phyloP scores from a whole-genome alignment of 192 early-diverging fungal genomes.

The Backusella psychrophila region DNA sequence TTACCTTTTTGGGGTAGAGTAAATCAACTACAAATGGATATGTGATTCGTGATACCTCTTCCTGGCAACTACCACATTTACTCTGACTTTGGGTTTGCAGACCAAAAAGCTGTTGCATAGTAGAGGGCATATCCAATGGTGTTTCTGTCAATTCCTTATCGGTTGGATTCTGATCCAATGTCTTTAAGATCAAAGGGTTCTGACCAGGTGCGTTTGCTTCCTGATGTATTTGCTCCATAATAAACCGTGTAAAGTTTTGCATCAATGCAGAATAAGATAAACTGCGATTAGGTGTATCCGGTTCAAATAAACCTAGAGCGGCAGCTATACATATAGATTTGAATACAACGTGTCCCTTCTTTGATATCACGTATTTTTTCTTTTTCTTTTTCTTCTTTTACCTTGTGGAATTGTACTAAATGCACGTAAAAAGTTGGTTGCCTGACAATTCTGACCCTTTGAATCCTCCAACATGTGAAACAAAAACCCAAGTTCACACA shows the following conservation, averaged over 20 bases:
- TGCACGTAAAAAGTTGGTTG: slow-evolving; percentile 84
- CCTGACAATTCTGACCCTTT: slow-evolving; percentile 93
- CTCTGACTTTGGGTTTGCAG: slow-evolving; percentile 58
- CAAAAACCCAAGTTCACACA: slow-evolving; percentile 91
- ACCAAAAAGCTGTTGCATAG: slow-evolving; percentile 69
- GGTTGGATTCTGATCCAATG: neutral
- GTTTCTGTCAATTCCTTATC: slow-evolving; percentile 4
- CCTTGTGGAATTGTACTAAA: slow-evolving; percentile 85
- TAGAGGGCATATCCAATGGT: slow-evolving; percentile 37
- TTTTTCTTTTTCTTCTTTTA: slow-evolving; percentile 17
- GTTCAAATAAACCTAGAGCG: slow-evolving; percentile 87
- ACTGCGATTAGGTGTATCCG: slow-evolving; percentile 61
- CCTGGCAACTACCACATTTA: slow-evolving; percentile 68
- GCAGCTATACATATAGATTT: slow-evolving; percentile 45
- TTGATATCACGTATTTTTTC: neutral
- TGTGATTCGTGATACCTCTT: slow-evolving; percentile 56
- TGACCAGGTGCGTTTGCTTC: slow-evolving; percentile 54
- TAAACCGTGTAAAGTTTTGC: slow-evolving; percentile 87
- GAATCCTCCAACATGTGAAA: slow-evolving; percentile 90
- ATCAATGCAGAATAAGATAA: slow-evolving; percentile 72
- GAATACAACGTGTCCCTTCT: neutral
- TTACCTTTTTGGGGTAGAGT: slow-evolving; percentile 65
- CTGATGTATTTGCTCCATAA: slow-evolving; percentile 85
- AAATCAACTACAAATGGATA: slow-evolving; percentile 86
- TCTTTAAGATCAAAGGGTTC: slow-evolving; percentile 31